Base-by-base conservation (phyloP, 2,329 filamentous ascomycete species). In the Microcyclospora pomicola region DNA sequence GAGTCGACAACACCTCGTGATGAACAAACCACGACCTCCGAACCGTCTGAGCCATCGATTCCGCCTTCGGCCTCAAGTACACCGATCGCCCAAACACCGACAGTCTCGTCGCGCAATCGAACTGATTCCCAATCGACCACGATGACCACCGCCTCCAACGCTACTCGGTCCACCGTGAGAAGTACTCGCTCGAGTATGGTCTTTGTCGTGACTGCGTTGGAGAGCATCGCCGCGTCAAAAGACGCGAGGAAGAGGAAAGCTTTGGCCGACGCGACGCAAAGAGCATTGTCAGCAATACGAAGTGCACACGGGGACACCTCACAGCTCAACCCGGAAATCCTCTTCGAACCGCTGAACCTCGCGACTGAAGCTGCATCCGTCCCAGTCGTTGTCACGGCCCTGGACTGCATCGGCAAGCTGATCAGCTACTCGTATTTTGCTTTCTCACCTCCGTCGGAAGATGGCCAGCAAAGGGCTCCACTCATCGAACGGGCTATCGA, bases 361-460 rank as follows among this genome's bases (percentile, higher is more conserved):
- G 91, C 92, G 34, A 88, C 87, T 28, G 84, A 86, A 58, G 81
- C 85, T 9, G 75, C 79, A 51, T 95, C 84, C 53, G 80, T 88
- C 37, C 77, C 84, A 41, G 71, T 98, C 34, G 83, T 86, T 42
- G 93, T 86, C 15, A 83, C 82, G 29, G 87, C 91, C 6, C 75
- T 98, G 54, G 91, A 98, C 63, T 96, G 88, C 63, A 95, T 98
- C 53, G 91, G 92, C 53, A 98, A 98, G 67, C 77, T 98, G 45
- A 96, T 96, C 58, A 95, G 88, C 53, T 98, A 94, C 61, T 94
- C 91, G 13, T 96, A 96, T 68, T 96, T 98, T 61, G 88, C 88
- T 35, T 75, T 84, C 1, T 53, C 46, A 33, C 35, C 39, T n/a
- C 35, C 41, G 2, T 33, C 36, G 15, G 31, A 28, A 15, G 39